Percentiles rank a stretch among this genome's conserved stretches.
Evolutionary conservation across 768 basidiomycete genomes (phyloP).

Genomic region (Tremella mesenterica): DNA sequence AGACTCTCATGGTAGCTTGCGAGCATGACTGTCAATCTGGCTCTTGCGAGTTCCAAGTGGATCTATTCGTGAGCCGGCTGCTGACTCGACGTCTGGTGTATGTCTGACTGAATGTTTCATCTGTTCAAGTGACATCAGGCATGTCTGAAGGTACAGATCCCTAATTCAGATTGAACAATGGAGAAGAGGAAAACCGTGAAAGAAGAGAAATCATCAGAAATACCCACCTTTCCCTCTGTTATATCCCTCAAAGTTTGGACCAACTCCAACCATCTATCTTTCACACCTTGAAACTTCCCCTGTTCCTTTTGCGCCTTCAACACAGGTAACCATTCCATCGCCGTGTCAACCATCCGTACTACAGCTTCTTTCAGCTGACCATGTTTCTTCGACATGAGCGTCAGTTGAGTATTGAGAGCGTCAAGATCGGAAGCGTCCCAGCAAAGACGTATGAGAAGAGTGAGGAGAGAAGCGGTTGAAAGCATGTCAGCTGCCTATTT

Average conservation of each 20-base stretch:
- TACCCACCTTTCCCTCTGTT: constrained; percentile 87
- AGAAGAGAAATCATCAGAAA: background rate
- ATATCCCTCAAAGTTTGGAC: constrained; percentile 81
- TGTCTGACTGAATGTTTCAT: too few species aligned
- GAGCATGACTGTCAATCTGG: constrained; percentile 80
- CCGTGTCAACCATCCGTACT: constrained; percentile 81
- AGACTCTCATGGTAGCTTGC: constrained; percentile 75
- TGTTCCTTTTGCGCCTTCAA: constrained; percentile 60
- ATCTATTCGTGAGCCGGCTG: too few species aligned
- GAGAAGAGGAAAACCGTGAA: background rate
- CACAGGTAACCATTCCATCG: constrained; percentile 71
- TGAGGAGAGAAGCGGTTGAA: constrained; percentile 82
- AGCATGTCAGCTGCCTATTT: constrained; percentile 82
- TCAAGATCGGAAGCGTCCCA: constrained; percentile 64
- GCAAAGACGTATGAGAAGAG: constrained; percentile 60
- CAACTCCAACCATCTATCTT: constrained; percentile 55
- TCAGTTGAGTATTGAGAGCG: constrained; percentile 55
- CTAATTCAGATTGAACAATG: too few species aligned
- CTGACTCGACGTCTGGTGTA: too few species aligned
- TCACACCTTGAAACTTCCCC: constrained; percentile 51
- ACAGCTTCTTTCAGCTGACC: constrained; percentile 87
- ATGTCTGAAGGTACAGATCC: too few species aligned
- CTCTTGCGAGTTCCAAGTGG: constrained; percentile 91
- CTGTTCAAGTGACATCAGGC: too few species aligned
- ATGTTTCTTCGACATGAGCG: constrained; percentile 80